Evolutionary conservation across 1,284 basidiomycete species (phyloP).

Genomic region (Xerocomus amazonicus): DNA sequence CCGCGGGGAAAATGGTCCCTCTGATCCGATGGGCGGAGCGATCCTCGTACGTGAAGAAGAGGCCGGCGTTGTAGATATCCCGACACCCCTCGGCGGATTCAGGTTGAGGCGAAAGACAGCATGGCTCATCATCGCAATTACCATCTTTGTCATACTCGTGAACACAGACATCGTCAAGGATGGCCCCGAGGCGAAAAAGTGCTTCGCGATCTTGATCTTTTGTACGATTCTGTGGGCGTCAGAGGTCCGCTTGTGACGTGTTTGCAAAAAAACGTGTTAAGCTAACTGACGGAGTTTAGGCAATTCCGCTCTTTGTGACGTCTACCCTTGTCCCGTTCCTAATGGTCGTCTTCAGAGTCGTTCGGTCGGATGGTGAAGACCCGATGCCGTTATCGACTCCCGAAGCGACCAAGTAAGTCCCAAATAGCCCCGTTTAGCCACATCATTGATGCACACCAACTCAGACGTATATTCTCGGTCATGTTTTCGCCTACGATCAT

Average conservation of each 20-base stretch:
- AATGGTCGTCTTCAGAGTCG: slow-evolving; percentile 84
- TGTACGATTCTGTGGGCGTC: slow-evolving; percentile 96
- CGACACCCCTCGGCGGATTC: slow-evolving; percentile 61
- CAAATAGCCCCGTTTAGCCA: not conserved
- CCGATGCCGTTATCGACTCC: slow-evolving; percentile 55
- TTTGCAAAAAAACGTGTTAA: not conserved
- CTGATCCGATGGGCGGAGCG: slow-evolving; percentile 42
- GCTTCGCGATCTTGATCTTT: slow-evolving; percentile 87
- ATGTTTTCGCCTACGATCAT: slow-evolving; percentile 95
- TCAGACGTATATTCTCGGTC: slow-evolving; percentile 69
- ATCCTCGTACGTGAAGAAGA: slow-evolving; percentile 54
- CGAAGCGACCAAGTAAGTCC: slow-evolving; percentile 78
- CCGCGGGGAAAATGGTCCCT: slow-evolving; percentile 51
- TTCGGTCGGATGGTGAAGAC: slow-evolving; percentile 53
- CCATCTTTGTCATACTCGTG: slow-evolving; percentile 59
- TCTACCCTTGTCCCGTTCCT: slow-evolving; percentile 87
- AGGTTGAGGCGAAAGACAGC: slow-evolving; percentile 63
- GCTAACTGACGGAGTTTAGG: slow-evolving; percentile 46
- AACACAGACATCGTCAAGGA: slow-evolving; percentile 57
- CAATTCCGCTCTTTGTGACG: slow-evolving; percentile 96
- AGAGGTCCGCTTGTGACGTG: slow-evolving; percentile 55
- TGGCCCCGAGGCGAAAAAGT: slow-evolving; percentile 81
- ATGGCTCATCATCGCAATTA: slow-evolving; percentile 55
- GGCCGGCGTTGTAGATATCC: slow-evolving; percentile 48
- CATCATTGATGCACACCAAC: not conserved